Evolutionary conservation across 257 asterid species (phyloP).

Genomic region (Pogostemon cablin): DNA sequence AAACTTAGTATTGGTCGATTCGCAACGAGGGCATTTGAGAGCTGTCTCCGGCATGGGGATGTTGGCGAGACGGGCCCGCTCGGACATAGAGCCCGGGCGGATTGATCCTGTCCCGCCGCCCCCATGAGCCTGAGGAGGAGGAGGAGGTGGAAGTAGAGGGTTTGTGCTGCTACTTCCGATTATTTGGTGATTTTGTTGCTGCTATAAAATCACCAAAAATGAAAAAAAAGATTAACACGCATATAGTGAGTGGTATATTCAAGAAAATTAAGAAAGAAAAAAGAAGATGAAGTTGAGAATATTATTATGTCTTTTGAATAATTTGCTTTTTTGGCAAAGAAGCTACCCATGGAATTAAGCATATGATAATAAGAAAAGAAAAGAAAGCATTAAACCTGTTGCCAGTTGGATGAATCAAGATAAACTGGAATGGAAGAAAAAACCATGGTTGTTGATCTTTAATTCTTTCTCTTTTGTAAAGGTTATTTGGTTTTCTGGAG

Average conservation of each 20-base stretch:
- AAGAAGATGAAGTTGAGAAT: slow-evolving; percentile 46
- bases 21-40: slow-evolving; percentile 93
- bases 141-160: slow-evolving; percentile 49
- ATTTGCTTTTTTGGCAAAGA: slow-evolving; percentile 53
- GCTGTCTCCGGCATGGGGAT: slow-evolving; percentile 76
- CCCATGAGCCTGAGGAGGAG: slow-evolving; percentile 52
- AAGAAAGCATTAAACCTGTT: slow-evolving; percentile 61
- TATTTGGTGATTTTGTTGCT: slow-evolving; percentile 58
- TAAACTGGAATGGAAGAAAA: slow-evolving; percentile 93
- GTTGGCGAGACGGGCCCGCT: slow-evolving; percentile 89
- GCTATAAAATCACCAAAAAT: slow-evolving; percentile 27
- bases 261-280: slow-evolving; percentile 41
- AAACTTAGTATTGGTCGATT: slow-evolving; percentile 83
- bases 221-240: slow-evolving; percentile 32
- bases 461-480: slow-evolving; percentile 78
- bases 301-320: slow-evolving; percentile 50
- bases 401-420: slow-evolving; percentile 99
- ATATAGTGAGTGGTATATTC: slow-evolving; percentile 43
- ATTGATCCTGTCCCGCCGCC: slow-evolving; percentile 53
- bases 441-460: slow-evolving; percentile 73
- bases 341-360: slow-evolving; percentile 49
- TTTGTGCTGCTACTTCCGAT: slow-evolving; percentile 53
- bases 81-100: slow-evolving; percentile 89
- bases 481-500: slow-evolving; percentile 58
- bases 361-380: slow-evolving; percentile 35